Conservation (phyloP, 768 basidiomycete species). For the Tylopilus sp. region DNA sequence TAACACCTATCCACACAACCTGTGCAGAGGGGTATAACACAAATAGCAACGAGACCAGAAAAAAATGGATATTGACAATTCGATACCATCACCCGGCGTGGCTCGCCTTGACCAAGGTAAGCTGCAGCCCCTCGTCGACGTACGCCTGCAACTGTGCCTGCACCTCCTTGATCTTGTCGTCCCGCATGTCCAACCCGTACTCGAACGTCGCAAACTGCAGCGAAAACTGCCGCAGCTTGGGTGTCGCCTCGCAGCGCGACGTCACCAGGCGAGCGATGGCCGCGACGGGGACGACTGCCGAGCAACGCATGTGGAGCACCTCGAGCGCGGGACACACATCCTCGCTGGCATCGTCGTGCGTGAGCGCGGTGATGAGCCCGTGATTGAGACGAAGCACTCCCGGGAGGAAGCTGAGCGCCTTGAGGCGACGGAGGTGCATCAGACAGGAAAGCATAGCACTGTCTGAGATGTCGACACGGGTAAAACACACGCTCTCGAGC, state of each 20-base stretch:
- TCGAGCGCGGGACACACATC: conserved; percentile 24
- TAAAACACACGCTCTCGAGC: conserved; percentile 25
- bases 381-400: conserved; percentile 32
- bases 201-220: conserved; percentile 28
- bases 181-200: conserved; percentile 28
- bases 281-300: conserved; percentile 21
- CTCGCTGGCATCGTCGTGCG: conserved; percentile 1
- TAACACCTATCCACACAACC: too few relatives aligned
- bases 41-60: too few relatives aligned
- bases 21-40: too few relatives aligned
- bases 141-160: conserved; percentile 7
- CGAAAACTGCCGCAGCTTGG: conserved; percentile 16
- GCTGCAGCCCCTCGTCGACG: conserved; percentile 24
- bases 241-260: conserved; percentile 18
- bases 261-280: conserved; percentile 22
- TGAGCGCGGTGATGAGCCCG: conserved; percentile 25
- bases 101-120: conserved; percentile 23
- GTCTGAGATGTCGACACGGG: conserved; percentile 24
- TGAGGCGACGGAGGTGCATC: conserved; percentile 15
- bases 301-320: conserved; percentile 24
- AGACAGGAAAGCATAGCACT: conserved; percentile 19
- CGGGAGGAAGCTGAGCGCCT: conserved; percentile 20
- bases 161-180: conserved; percentile 24
- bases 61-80: background rate
- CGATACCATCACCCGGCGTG: conserved; percentile 6